A percentile compares a stretch with the other conserved stretches of the same genome.
phyloP scores from a whole-genome alignment of 805 yeast species.

The Candida fluviatilis region DNA sequence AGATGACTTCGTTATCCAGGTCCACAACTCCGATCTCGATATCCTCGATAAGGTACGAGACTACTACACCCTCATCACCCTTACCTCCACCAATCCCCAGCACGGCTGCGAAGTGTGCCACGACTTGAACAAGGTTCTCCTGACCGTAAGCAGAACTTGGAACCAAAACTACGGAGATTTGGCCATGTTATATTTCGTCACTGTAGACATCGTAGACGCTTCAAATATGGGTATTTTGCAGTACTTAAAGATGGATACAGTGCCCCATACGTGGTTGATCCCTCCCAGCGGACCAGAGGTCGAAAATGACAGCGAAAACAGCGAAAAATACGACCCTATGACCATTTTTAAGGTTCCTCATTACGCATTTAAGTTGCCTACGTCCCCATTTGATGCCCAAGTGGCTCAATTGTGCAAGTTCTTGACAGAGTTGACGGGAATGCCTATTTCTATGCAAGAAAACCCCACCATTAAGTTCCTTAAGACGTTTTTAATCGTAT shows the following conservation, averaged over 20 bases:
- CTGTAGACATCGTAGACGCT: slow-evolving; percentile 45
- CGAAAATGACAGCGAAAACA: slow-evolving; percentile 18
- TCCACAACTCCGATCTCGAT: slow-evolving; percentile 37
- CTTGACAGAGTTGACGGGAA: slow-evolving; percentile 42
- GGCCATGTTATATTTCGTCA: slow-evolving; percentile 41
- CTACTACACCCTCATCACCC: slow-evolving; percentile 46
- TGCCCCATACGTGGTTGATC: slow-evolving; percentile 67
- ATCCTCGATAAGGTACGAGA: slow-evolving; percentile 47
- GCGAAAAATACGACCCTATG: slow-evolving; percentile 9
- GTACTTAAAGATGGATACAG: slow-evolving; percentile 40
- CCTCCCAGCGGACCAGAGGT: slow-evolving; percentile 40
- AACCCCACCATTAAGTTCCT: slow-evolving; percentile 40
- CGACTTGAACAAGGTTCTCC: slow-evolving; percentile 37
- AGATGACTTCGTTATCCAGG: slow-evolving; percentile 36
- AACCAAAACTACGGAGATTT: slow-evolving; percentile 38
- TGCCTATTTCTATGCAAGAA: slow-evolving; percentile 35
- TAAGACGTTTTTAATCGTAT: slow-evolving; percentile 43
- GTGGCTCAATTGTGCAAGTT: slow-evolving; percentile 51
- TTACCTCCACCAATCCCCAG: slow-evolving; percentile 45
- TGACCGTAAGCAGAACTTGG: slow-evolving; percentile 42
- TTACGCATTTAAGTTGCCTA: slow-evolving; percentile 34
- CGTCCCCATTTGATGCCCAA: slow-evolving; percentile 30
- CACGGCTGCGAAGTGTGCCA: slow-evolving; percentile 48
- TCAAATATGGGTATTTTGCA: slow-evolving; percentile 40
- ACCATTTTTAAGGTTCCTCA: slow-evolving; percentile 25